Conservation (phyloP, 164 flowering plant genomes). For the Nelumbo lutea region DNA sequence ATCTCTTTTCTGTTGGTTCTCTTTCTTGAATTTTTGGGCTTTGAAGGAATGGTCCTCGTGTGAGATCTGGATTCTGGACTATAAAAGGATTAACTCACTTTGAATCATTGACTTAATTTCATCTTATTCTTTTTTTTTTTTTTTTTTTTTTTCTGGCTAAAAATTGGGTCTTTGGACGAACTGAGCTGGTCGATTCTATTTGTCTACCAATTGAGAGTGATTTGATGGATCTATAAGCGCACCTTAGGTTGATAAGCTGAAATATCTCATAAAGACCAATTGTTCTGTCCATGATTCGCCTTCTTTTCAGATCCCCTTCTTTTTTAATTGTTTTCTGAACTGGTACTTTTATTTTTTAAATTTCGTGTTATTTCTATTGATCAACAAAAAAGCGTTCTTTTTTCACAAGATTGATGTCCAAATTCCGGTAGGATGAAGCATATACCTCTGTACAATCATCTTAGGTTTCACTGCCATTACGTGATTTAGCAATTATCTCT, state of each 20-base stretch:
- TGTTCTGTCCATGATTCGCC: background rate
- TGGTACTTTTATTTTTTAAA: background rate
- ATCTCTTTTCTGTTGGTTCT: slow-evolving; percentile 1
- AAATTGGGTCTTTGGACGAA: background rate
- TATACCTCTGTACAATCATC: background rate
- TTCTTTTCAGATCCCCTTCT: background rate
- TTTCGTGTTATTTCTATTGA: too few species aligned
- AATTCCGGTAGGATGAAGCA: background rate
- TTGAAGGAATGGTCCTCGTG: background rate
- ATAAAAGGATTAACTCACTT: background rate
- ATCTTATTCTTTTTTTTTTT: background rate
- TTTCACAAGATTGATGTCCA: background rate
- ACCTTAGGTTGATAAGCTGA: background rate
- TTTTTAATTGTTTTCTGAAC: background rate
- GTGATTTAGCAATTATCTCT: background rate
- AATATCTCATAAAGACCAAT: background rate
- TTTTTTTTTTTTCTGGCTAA: background rate
- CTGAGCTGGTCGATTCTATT: background rate
- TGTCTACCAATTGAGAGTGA: background rate
- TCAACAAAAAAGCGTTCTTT: background rate
- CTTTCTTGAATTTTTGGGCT: background rate
- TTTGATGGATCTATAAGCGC: background rate
- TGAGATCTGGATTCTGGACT: background rate
- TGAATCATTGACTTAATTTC: background rate
- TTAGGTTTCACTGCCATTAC: background rate